Evolutionary conservation across 345 rosid genomes (phyloP).

Genomic region (Brassica rapa): DNA sequence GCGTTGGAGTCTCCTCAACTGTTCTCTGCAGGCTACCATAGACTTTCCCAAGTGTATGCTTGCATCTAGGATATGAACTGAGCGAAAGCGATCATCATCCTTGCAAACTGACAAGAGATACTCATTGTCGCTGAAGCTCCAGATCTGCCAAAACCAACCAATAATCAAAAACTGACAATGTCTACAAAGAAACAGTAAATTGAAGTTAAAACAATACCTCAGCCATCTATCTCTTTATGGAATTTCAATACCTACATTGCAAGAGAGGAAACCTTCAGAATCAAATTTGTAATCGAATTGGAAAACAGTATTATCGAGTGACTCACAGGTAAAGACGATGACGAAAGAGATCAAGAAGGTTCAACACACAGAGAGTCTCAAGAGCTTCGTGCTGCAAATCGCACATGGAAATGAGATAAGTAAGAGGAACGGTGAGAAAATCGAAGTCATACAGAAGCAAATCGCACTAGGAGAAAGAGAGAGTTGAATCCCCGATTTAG

Average conservation of each 20-base stretch:
- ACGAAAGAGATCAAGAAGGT: too few species aligned
- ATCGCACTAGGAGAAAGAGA: too few species aligned
- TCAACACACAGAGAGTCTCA: too few species aligned
- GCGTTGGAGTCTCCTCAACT: background rate
- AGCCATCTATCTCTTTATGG: background rate
- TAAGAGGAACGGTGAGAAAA: too few species aligned
- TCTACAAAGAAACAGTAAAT: too few species aligned
- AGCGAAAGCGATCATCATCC: background rate
- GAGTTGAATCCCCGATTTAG: too few species aligned
- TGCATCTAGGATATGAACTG: background rate
- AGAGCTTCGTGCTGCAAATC: too few species aligned
- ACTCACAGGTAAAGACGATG: too few species aligned
- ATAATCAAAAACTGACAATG: background rate
- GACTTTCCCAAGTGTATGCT: background rate
- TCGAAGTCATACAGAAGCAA: too few species aligned
- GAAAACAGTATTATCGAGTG: too few species aligned
- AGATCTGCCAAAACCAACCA: background rate
- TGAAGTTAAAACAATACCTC: background rate
- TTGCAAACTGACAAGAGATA: background rate
- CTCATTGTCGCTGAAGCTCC: background rate
- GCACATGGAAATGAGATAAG: too few species aligned
- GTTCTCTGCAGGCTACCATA: background rate
- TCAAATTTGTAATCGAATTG: too few species aligned
- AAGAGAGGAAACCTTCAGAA: background rate
- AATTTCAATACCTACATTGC: background rate